Evolutionary conservation across 2,329 filamentous ascomycete genomes (phyloP), one percentile per base, ranked within the genome.

Genomic region (Neofusicoccum ribis): DNA sequence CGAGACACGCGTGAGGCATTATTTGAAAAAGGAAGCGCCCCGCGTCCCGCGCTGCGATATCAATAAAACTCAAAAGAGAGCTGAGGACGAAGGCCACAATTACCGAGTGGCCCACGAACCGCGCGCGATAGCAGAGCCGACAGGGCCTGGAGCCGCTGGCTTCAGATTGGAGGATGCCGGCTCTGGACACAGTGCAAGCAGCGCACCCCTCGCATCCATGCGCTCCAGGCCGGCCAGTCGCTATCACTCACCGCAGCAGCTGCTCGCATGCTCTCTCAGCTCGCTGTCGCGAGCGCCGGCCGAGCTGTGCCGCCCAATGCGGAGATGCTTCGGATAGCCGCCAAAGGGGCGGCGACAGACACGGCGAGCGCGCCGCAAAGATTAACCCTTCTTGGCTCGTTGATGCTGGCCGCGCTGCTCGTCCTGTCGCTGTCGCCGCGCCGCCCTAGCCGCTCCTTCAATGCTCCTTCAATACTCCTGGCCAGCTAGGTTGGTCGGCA

Each of bases 151-250:
- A 60, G 47, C 56, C 43, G 31, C 31, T 27, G 41, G 56, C 56
- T 49, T 47, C 56, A 60, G 56, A 60, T 60, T 47, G 56, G 56
- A 60, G 43, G 43, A 60, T 31, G 54, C 54, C 56, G 56, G 31
- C 43, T 6, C 20, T 43, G 41, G 56, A 60, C 56, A 60, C 56
- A 49, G 56, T 12, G 31, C 56, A 60, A 47, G 43, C 43, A 15
- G 56, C 31, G 15, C 36, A n/a, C n/a, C 46, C 8, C 17, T 23
- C 39, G 54, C 54, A 59, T 56, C 51, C 43, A 56, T 56, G 51
- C 51, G 51, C 54, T 3, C 9, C 37, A 4, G 15, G 7, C 39
- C 39, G 15, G 7, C 37, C 17, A 37, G 49, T 20, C 37, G 23
- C 23, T 23, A 34, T n/a, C 37, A 43, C 12, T 36, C 52, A 39